Evolutionary conservation across 1,284 basidiomycete species (phyloP).

Genomic region (Ustilago sp.): DNA sequence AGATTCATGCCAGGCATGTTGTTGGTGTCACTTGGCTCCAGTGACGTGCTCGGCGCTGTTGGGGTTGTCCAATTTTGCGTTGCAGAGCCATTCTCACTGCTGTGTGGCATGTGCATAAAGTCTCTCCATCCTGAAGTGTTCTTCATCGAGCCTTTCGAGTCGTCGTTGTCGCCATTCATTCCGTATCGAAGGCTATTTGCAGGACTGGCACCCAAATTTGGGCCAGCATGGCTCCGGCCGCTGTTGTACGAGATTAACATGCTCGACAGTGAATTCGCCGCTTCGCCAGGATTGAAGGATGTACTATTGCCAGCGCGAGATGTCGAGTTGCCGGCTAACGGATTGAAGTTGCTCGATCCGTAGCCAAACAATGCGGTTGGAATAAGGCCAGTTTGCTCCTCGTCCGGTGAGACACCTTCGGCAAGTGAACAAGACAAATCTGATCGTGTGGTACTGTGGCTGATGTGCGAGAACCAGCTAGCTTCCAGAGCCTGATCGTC

Average conservation of each 20-base stretch:
- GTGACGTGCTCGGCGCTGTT: conserved; percentile 10
- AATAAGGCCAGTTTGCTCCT: conserved; percentile 8
- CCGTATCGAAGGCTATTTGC: neutral
- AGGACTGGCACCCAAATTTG: conserved; percentile 7
- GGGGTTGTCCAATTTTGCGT: conserved; percentile 7
- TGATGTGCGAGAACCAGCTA: conserved; percentile 43
- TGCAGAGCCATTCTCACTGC: conserved; percentile 15
- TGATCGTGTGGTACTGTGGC: conserved; percentile 28
- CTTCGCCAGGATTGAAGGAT: conserved; percentile 28
- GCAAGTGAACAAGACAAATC: conserved; percentile 31
- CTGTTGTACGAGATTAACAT: conserved; percentile 41
- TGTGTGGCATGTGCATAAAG: conserved; percentile 11
- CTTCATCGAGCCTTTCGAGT: conserved; percentile 10
- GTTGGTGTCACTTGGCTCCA: conserved; percentile 11
- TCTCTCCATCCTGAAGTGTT: conserved; percentile 8
- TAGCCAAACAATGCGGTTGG: conserved; percentile 38
- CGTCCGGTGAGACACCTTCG: conserved; percentile 36
- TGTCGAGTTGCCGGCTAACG: conserved; percentile 45
- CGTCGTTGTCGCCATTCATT: neutral
- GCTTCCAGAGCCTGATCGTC: conserved; percentile 28
- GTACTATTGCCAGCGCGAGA: conserved; percentile 17
- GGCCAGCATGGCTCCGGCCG: conserved; percentile 1
- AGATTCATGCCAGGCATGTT: conserved; percentile 40
- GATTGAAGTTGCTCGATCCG: conserved; percentile 45
- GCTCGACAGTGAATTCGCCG: conserved; percentile 40